Evolutionary conservation across 78 protist genomes (phyloP), one percentile per base, ranked within the genome.

Genomic region (Dictyostelium purpureum): DNA sequence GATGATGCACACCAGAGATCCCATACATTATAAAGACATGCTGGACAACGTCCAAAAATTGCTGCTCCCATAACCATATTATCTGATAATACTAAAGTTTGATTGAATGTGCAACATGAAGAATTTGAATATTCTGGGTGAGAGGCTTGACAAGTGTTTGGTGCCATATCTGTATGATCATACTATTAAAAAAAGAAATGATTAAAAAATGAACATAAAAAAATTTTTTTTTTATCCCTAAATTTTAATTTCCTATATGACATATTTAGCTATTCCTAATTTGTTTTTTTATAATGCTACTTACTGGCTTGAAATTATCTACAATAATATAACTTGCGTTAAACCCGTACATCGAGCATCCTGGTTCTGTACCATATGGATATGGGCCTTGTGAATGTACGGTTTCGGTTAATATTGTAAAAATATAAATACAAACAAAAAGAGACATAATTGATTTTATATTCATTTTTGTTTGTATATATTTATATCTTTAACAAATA

Each of bases 1-100:
- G 77, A 49, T 26, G 75, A 65, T 31, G 80, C 94, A 71, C 94
- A 88, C 94, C 94, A 88, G 19, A 88, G 21, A 79, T 79, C 88
- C 80, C 77, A 88, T 5, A 88, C 26, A 59, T 88, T 88, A 35
- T 6, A 43, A 9, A 79, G 14, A 57, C 94, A 88, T 16, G 80
- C 85, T 21, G 77, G 71, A 43, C 94, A 88, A 37, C 92, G 35
- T 38, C 75, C 57, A 61, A 85, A 85, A 11, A 85, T 49, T 31
- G 79, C 40, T 18, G 49, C 35, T 10, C 65, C 92, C 21, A 75
- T 51, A 31, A 42, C 47, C 90, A 83, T 83, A n/a, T 85, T 70
- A 28, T 7, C 21, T 28, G 18, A n/a, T 7, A 85, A 38, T 4
- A 85, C 37, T 16, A 47, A 3, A 0, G 82, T 49, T 85, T 85